These are phyloP conservation scores for Alternaria sp. DNA, from an alignment of 2,329 filamentous ascomycete genomes.

Conservation along the genomic window DNA sequence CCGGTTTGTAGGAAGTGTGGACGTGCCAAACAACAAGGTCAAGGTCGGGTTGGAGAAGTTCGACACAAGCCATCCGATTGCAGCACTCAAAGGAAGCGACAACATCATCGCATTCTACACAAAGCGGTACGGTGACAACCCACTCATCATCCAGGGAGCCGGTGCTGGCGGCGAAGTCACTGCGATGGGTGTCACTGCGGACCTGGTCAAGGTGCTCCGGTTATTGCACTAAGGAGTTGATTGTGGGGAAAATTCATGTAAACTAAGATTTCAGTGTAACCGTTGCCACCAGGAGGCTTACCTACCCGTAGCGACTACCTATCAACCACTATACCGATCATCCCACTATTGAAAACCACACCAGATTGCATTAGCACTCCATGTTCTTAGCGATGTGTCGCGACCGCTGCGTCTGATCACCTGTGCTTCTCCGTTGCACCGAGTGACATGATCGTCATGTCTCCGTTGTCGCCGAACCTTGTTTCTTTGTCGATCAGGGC, in stretches of 20 bases:
- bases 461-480: background rate
- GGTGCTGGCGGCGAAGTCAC: conserved; percentile 95
- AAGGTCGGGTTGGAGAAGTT: conserved; percentile 90
- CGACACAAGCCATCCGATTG: conserved; percentile 88
- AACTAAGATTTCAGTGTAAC: background rate
- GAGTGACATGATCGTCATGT: background rate
- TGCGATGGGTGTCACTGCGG: conserved; percentile 95
- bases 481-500: background rate
- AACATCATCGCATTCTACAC: conserved; percentile 99
- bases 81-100: conserved; percentile 93
- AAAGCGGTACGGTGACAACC: conserved; percentile 88
- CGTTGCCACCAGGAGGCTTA: background rate
- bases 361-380: background rate
- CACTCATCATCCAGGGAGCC: conserved; percentile 92
- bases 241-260: background rate
- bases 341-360: background rate
- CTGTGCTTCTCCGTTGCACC: background rate
- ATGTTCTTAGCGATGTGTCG: background rate
- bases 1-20: conserved; percentile 92
- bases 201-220: conserved; percentile 87
- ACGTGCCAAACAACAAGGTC: conserved; percentile 80
- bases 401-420: background rate
- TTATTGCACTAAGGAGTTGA: conserved; percentile 63
- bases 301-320: background rate
- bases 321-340: background rate